Base-by-base conservation (phyloP, 441 rosid genomes). In the Jatropha multifida region DNA sequence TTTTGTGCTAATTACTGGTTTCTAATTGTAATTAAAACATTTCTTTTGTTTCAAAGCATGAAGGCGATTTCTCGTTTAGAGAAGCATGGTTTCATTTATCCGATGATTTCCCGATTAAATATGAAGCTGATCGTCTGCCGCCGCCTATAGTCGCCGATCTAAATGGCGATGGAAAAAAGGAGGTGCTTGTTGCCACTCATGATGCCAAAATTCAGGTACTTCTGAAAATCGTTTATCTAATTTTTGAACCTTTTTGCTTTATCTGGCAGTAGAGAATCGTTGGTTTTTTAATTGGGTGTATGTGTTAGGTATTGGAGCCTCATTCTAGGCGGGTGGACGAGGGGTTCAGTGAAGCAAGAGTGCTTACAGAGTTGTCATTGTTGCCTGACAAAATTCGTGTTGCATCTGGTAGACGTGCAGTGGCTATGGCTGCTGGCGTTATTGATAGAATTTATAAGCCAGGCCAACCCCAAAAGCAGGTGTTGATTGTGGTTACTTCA, bases 371-470 rank as follows among this genome's bases (percentile, higher is more conserved):
- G 69, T 81, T 92, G 40, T 54, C 84, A 7, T 81, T 96, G 75
- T 86, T 96, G 86, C 99, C 98, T 42, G 97, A 92, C 65, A 96
- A 96, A 84, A 84, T 86, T 78, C 90, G 98, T 68, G 85, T 96
- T 76, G 88, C 94, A 0, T 87, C 95, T 2, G 99, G 98, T 72
- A 89, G 98, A 81, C 92, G 91, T 37, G 93, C 98, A 0, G 94
- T 96, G 75, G 97, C 98, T 20, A 94, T 96, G 99, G 96, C 98
- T 2, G 84, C 97, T 0, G 99, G 98, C 75, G 91, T 92, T 68
- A 86, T 96, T 73, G 98, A 89, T 76, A 84, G 88, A 78, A 78
- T 61, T 6, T 91, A 85, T 83, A 88, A 82, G 79, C 87, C 80
- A 55, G 95, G 95, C 3, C 91, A 86, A 64, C 98, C 96, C 5